Percentiles rank a stretch among this genome's conserved stretches.
Conservation (phyloP, 108 stramenopile species). For the Nitzschia sp. region DNA sequence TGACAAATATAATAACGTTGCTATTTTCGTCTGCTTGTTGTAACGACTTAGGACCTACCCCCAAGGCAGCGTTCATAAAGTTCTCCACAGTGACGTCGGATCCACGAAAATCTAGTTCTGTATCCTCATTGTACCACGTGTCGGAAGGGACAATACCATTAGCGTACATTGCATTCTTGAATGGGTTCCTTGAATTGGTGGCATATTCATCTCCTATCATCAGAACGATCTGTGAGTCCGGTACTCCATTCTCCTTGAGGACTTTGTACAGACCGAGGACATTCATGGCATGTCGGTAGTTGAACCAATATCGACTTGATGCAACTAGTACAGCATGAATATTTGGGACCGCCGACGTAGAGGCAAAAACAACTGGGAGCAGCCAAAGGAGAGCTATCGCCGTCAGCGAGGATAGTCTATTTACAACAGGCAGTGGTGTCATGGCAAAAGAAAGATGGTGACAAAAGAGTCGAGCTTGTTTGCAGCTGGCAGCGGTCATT, state of each 20-base stretch:
- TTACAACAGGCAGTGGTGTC: too few relatives aligned
- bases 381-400: too few relatives aligned
- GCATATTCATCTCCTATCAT: constrained; percentile 90
- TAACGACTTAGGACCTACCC: constrained; percentile 36
- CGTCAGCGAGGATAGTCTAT: too few relatives aligned
- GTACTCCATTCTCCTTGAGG: constrained; percentile 55
- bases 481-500: too few relatives aligned
- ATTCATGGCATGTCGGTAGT: constrained; percentile 91
- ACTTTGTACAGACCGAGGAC: constrained; percentile 77
- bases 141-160: constrained; percentile 26
- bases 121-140: constrained; percentile 57
- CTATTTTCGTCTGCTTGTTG: constrained; percentile 40
- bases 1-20: constrained; percentile 83
- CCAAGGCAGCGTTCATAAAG: constrained; percentile 76
- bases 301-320: constrained; percentile 89
- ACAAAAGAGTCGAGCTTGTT: too few relatives aligned
- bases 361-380: too few relatives aligned
- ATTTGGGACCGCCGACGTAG: constrained; percentile 6
- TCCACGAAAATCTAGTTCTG: constrained; percentile 89
- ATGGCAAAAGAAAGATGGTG: too few relatives aligned
- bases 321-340: constrained; percentile 77
- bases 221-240: constrained; percentile 83
- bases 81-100: constrained; percentile 94
- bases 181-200: constrained; percentile 69
- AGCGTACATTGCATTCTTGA: constrained; percentile 63